Base-by-base conservation (phyloP, 73 alveolate genomes). In the Paramecium tetraurelia region DNA sequence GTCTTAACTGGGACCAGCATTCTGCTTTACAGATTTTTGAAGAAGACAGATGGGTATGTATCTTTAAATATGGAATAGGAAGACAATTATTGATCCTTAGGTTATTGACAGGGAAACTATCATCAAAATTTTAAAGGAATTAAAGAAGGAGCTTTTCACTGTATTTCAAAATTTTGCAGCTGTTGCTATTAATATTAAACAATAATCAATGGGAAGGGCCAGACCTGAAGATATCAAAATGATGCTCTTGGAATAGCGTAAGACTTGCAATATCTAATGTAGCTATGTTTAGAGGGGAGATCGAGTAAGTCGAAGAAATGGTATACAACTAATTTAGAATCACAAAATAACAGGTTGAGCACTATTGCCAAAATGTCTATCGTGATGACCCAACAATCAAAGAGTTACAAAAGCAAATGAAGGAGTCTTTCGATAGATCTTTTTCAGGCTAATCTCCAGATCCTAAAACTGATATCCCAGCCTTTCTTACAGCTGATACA, bases 61-160 rank as follows among this genome's bases (percentile, higher is more conserved):
- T 3, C 40, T 40, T 36, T 36, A 31, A 43, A 14, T 33, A 38
- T 35, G 12, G 12, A 33, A 29, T 33, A 72, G 86, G 16, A 38
- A 38, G 20, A 20, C 16, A 14, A 5, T 8, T 16, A 16, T 72
- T 20, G 59, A 72, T 3, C 58, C 59, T 36, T 9, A 35, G 35
- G 9, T 9, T 40, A 72, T 72, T 72, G 90, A 80, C 44, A 89
- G 94, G 57, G 89, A 71, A 71, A 40, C 71, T 14, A 46, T 89
- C 31, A 89, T 89, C n/a, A 89, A 46, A 24, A 29, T 83, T 46
- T 72, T 89, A 22, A 89, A 89, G 69, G 71, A 89, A 89, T 57
- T 89, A 5, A 89, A 89, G 68, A 89, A 89, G 46, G 94, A 89
- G 57, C 71, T 89, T 46, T 89, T 70, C 63, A 70, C 94, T 22